Conservation (phyloP, 176 grass and related monocot species). For the Alopecurus myosuroides region DNA sequence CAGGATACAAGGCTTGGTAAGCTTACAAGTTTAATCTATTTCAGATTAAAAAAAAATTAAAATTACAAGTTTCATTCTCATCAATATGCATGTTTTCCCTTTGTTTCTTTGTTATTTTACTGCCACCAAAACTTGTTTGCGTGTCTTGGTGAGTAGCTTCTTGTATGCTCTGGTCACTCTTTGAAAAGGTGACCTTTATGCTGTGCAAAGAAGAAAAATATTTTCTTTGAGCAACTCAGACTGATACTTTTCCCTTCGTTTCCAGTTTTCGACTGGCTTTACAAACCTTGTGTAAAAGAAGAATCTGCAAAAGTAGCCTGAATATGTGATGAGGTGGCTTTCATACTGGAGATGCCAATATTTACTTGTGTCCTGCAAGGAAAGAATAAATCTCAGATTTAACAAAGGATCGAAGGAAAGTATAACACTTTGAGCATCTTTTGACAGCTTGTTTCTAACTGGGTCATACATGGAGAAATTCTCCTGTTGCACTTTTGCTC, state of each 20-base stretch:
- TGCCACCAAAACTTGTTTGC: not conserved
- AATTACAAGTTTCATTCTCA: not conserved
- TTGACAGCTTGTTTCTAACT: conserved; percentile 64
- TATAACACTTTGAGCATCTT: conserved; percentile 55
- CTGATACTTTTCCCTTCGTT: not conserved
- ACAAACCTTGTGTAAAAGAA: conserved; percentile 37
- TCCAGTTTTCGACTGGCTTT: conserved; percentile 27
- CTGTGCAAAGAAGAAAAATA: not conserved
- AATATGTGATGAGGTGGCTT: conserved; percentile 37
- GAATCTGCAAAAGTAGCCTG: conserved; percentile 35
- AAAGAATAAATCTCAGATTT: conserved; percentile 62
- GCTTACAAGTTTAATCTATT: not conserved
- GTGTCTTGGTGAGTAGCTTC: conserved; percentile 15
- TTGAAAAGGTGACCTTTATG: conserved; percentile 20
- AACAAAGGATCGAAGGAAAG: conserved; percentile 56
- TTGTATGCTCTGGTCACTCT: conserved; percentile 12
- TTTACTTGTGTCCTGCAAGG: conserved; percentile 48
- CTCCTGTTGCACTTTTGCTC: conserved; percentile 30
- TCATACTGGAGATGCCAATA: conserved; percentile 64
- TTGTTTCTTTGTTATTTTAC: not conserved
- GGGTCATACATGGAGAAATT: conserved; percentile 37
- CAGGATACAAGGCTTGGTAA: not conserved
- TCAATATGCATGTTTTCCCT: not conserved
- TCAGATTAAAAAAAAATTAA: conserved; percentile 8
- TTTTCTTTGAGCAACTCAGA: conserved; percentile 15